These are phyloP conservation scores for Sphaerulina vaccinii DNA, from an alignment of 2,329 filamentous ascomycete species.

Conservation along the genomic window DNA sequence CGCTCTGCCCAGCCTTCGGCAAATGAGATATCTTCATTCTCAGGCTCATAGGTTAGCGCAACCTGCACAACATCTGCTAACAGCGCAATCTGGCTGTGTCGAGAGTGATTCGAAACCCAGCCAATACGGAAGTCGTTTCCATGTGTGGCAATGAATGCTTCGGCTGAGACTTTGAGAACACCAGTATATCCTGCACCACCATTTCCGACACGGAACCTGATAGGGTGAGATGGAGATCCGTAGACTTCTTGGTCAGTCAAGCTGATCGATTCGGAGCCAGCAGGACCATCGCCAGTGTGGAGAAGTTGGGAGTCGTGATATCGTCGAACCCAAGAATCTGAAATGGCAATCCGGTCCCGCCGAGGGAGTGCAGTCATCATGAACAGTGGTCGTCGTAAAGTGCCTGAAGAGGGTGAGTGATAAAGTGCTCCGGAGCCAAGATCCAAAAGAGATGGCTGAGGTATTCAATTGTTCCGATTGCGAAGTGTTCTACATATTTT, in stretches of 20 bases:
- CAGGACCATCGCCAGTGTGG: not conserved
- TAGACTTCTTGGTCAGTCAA: conserved; percentile 19
- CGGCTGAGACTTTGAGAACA: conserved; percentile 18
- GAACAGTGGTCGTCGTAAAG: too few species aligned
- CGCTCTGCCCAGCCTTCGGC: conserved; percentile 25
- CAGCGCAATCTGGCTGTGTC: conserved; percentile 28
- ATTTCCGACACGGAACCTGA: conserved; percentile 28
- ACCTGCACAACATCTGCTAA: conserved; percentile 27
- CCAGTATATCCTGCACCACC: conserved; percentile 30
- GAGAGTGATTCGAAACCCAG: conserved; percentile 29
- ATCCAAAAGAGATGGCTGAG: not conserved
- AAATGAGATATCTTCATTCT: conserved; percentile 24
- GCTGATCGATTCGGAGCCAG: conserved; percentile 12
- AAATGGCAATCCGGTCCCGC: conserved; percentile 5
- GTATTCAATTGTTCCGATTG: not conserved
- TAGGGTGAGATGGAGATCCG: conserved; percentile 18
- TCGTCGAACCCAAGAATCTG: conserved; percentile 19
- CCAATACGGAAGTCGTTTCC: conserved; percentile 23
- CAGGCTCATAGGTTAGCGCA: conserved; percentile 30
- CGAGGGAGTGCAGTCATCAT: not conserved
- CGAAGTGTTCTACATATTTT: conserved; percentile 12
- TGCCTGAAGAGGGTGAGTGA: too few species aligned
- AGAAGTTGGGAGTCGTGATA: conserved; percentile 17
- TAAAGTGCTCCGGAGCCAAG: too few species aligned
- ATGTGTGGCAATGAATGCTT: conserved; percentile 18